Evolutionary conservation across 2,329 filamentous ascomycete genomes (phyloP).

Genomic region (Phaeoacremonium minimum): DNA sequence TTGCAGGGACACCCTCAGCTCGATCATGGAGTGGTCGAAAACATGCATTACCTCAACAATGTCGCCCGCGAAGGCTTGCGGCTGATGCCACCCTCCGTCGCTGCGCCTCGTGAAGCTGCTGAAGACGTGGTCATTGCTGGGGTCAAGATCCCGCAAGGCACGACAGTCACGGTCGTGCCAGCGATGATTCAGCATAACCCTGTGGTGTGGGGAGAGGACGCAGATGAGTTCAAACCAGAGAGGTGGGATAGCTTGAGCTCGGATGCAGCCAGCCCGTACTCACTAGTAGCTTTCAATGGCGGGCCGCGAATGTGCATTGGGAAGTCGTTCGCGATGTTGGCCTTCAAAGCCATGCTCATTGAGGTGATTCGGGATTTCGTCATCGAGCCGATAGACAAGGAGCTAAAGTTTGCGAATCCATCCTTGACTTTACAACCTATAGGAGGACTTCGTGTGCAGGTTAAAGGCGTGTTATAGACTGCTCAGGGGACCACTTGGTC

Average conservation of each 20-base stretch:
- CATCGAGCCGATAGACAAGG: conserved; percentile 15
- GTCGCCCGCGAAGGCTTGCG: conserved; percentile 29
- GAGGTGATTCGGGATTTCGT: conserved; percentile 24
- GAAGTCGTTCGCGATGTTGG: conserved; percentile 25
- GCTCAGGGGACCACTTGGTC: no score
- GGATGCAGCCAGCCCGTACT: conserved; percentile 18
- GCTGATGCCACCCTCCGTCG: conserved; percentile 18
- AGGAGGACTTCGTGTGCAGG: not conserved
- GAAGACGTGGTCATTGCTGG: conserved; percentile 15
- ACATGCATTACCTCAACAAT: conserved; percentile 25
- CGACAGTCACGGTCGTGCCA: conserved; percentile 14
- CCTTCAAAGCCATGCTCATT: conserved; percentile 30
- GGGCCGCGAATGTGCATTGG: conserved; percentile 33
- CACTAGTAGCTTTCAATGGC: conserved; percentile 29
- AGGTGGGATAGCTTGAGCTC: conserved; percentile 18
- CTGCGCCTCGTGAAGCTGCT: conserved; percentile 4
- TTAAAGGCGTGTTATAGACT: no score
- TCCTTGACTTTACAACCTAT: conserved; percentile 2
- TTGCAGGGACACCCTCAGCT: conserved; percentile 11
- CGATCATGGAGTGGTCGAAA: conserved; percentile 19
- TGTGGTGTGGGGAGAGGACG: conserved; percentile 18
- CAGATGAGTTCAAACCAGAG: conserved; percentile 13
- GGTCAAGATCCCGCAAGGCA: conserved; percentile 16
- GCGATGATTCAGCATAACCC: conserved; percentile 13
- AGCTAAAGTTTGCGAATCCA: conserved; percentile 4